Evolutionary conservation across 306 rosid genomes (phyloP).

Genomic region (Gleditsia sinensis): DNA sequence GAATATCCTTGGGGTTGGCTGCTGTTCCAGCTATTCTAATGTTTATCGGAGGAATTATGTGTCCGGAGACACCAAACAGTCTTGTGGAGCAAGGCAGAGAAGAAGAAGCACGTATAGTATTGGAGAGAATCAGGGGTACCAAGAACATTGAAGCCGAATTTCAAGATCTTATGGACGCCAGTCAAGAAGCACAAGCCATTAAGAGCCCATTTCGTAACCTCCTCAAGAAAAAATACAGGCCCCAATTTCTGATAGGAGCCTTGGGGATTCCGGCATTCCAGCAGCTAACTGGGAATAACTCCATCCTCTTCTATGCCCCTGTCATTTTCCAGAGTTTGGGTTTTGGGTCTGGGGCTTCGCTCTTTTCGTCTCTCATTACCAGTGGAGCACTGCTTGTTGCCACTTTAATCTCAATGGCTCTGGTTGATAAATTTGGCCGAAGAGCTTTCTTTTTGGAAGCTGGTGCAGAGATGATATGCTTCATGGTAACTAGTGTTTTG

Average conservation of each 20-base stretch:
- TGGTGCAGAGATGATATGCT: slow-evolving; percentile 63
- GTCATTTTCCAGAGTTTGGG: slow-evolving; percentile 81
- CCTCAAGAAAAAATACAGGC: slow-evolving; percentile 59
- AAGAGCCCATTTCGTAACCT: slow-evolving; percentile 65
- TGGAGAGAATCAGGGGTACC: slow-evolving; percentile 75
- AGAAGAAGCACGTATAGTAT: slow-evolving; percentile 63
- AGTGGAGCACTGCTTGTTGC: slow-evolving; percentile 71
- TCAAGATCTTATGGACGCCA: slow-evolving; percentile 71
- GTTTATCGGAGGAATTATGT: slow-evolving; percentile 73
- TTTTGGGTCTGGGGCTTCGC: slow-evolving; percentile 60
- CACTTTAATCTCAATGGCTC: slow-evolving; percentile 63
- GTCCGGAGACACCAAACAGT: slow-evolving; percentile 90
- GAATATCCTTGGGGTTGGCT: slow-evolving; percentile 83
- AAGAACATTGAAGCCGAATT: slow-evolving; percentile 74
- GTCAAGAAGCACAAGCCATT: slow-evolving; percentile 61
- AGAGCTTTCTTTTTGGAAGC: slow-evolving; percentile 70
- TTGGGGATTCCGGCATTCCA: slow-evolving; percentile 84
- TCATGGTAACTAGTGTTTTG: slow-evolving; percentile 43
- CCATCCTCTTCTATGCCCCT: slow-evolving; percentile 85
- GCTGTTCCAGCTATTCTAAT: slow-evolving; percentile 70
- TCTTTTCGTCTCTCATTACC: slow-evolving; percentile 66
- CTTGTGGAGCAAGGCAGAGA: slow-evolving; percentile 72
- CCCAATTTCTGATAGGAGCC: slow-evolving; percentile 85
- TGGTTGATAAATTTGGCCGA: slow-evolving; percentile 70
- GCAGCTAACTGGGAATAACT: slow-evolving; percentile 80